Conservation (phyloP, 2,329 filamentous ascomycete genomes). For the Sordariomycetes sp. region DNA sequence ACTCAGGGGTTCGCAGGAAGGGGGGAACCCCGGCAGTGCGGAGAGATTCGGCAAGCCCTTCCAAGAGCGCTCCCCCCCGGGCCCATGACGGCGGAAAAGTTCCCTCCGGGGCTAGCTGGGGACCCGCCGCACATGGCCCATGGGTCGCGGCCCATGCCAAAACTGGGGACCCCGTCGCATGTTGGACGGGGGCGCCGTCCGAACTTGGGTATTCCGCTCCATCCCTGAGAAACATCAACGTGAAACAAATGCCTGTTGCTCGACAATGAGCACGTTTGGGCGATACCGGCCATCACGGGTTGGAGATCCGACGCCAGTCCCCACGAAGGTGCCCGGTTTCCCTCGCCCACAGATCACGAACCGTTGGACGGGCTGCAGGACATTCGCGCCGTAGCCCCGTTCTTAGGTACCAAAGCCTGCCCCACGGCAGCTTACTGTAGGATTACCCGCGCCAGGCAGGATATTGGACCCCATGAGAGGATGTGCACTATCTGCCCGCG, state of each 20-base stretch:
- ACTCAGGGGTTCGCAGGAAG: background rate
- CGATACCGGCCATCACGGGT: background rate
- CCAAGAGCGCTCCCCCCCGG: background rate
- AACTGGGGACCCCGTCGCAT: no score
- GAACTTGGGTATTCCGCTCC: background rate
- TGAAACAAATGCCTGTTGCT: conserved; percentile 1
- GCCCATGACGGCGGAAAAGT: background rate
- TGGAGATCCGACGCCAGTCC: background rate
- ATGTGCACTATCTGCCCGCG: background rate
- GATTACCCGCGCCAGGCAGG: background rate
- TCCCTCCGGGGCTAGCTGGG: no score
- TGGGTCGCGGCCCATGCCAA: no score
- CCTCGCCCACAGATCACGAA: background rate
- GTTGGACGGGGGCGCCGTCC: background rate
- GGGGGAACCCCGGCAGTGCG: background rate
- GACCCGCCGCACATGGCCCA: no score
- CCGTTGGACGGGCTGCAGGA: background rate
- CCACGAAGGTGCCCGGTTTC: background rate
- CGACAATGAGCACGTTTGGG: background rate
- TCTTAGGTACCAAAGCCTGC: background rate
- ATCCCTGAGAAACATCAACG: conserved; percentile 1
- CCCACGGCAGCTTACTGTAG: no score
- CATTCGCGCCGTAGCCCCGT: background rate
- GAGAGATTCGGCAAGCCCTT: background rate
- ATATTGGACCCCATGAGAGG: background rate